Base-by-base conservation (phyloP, 306 rosid genomes). In the Purshia tridentata region DNA sequence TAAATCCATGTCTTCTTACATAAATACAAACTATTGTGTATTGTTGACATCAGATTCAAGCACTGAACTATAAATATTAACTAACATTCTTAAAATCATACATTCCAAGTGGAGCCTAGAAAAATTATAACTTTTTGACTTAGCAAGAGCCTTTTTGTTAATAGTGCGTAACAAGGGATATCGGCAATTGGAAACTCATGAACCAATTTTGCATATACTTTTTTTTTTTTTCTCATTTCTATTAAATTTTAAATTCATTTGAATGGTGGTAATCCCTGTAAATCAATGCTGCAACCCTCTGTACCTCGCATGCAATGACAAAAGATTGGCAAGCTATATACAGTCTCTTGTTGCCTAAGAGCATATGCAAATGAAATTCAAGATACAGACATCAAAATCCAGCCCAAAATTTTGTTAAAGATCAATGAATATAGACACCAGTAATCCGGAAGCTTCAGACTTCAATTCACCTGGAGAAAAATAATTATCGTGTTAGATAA, bases 281-380 rank as follows among this genome's bases (percentile, higher is more conserved):
- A 68, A 65, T 83, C 86, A 5, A 81, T 50, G 85, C 87, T 66
- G 74, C 77, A 74, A 74, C 80, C 86, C 76, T 76, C 39, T 46
- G 66, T 58, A 47, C 72, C 77, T 63, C 46, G 63, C 80, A 80
- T 81, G 57, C 74, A 59, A 77, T 67, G 65, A 59, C 69, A 62
- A 23, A 23, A 50, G 81, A 81, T 70, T 84, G 80, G 19, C 85
- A 81, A 72, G 70, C 89, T 90, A 90, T 88, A 82, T 90, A 88
- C 91, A 81, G 78, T 83, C 73, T 83, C 87, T 80, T 86, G 88
- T 81, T 67, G 87, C 81, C 82, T 65, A 77, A 56, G 62, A 84
- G 84, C 88, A 80, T 64, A 78, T 77, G 83, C 79, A 78, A 79
- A 74, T 70, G 76, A 84, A 86, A 80, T 23, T 65, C 51, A 75